Percentiles rank a stretch among this genome's conserved stretches.
Evolutionary conservation across 805 yeast genomes (phyloP).

Genomic region (Saturnispora sekii): DNA sequence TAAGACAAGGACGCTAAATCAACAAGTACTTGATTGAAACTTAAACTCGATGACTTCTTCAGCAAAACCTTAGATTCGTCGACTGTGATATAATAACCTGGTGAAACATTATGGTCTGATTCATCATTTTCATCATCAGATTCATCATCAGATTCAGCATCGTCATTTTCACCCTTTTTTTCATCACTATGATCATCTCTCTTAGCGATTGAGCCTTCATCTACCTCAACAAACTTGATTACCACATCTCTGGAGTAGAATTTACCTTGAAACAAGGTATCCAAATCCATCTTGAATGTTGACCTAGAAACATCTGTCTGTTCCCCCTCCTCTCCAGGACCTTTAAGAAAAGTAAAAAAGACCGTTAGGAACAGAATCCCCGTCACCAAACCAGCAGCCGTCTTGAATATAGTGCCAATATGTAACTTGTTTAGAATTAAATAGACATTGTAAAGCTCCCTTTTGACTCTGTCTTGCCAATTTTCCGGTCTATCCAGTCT

Average conservation of each 20-base stretch:
- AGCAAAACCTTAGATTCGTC: constrained; percentile 13
- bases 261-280: constrained; percentile 1
- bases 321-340: too few species aligned
- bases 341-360: background rate
- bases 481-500: background rate
- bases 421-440: background rate
- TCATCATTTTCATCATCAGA: background rate
- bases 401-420: background rate
- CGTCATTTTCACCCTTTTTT: background rate
- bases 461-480: constrained; percentile 1
- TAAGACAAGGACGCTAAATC: constrained; percentile 30
- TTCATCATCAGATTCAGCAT: background rate
- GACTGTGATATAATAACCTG: constrained; percentile 32
- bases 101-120: constrained; percentile 11
- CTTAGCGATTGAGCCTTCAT: background rate
- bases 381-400: background rate
- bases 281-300: background rate
- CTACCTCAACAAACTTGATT: constrained; percentile 3
- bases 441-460: background rate
- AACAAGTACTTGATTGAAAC: constrained; percentile 24
- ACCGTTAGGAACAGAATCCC: background rate
- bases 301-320: too few species aligned
- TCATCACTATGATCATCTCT: constrained; percentile 1
- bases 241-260: background rate
- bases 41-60: constrained; percentile 23